Percentiles rank a stretch among this genome's conserved stretches.
Evolutionary conservation across 306 rosid genomes (phyloP).

Genomic region (Glycyrrhiza uralensis): DNA sequence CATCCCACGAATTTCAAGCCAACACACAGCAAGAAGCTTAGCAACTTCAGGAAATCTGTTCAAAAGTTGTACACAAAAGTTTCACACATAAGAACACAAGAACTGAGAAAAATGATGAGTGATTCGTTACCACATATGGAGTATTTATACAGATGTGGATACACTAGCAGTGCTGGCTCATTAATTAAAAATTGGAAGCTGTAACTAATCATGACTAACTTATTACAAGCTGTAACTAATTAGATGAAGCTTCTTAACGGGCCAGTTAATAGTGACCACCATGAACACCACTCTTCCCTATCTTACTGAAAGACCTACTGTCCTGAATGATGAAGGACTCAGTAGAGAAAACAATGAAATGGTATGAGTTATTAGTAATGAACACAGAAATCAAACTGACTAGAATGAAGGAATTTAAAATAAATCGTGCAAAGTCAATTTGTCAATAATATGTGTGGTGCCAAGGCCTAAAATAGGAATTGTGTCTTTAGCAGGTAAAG

Average conservation of each 20-base stretch:
- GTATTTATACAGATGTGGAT: neutral
- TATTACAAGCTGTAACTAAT: neutral
- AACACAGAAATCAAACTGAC: neutral
- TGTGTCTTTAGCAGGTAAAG: neutral
- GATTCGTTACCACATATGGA: neutral
- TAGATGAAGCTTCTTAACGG: too few species aligned
- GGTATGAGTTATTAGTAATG: neutral
- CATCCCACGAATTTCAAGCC: conserved; percentile 68
- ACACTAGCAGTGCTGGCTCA: neutral
- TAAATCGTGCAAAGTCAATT: neutral
- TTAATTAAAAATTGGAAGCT: neutral
- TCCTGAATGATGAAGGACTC: neutral
- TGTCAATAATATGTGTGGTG: neutral
- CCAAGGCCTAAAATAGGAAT: neutral
- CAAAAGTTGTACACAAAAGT: neutral
- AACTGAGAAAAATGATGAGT: neutral
- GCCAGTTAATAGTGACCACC: too few species aligned
- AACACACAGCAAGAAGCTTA: conserved; percentile 48
- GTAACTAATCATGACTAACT: neutral
- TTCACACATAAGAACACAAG: neutral
- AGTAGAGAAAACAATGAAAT: neutral
- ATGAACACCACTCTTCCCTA: neutral
- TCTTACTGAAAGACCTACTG: neutral
- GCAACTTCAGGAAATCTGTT: conserved; percentile 69
- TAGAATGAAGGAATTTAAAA: neutral